phyloP scores from a whole-genome alignment of 805 yeast genomes.

The Yamadazyma olivae region DNA sequence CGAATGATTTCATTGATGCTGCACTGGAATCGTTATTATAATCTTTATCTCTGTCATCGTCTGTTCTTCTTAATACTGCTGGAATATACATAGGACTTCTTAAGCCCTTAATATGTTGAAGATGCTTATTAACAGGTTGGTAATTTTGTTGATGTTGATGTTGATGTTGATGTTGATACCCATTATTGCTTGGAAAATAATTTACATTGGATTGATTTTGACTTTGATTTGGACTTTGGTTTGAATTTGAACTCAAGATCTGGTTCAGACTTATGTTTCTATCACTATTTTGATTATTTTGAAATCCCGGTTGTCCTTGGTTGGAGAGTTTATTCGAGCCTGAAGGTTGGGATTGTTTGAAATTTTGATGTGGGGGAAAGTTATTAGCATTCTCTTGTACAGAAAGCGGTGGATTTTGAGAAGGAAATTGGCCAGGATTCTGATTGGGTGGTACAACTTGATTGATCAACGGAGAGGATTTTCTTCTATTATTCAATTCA shows the following conservation, averaged over 20 bases:
- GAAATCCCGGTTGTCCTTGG: neutral
- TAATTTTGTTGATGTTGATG: neutral
- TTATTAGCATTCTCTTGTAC: neutral
- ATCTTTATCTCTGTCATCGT: constrained; percentile 5
- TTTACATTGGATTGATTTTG: neutral
- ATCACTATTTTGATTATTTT: neutral
- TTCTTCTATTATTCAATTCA: constrained; percentile 20
- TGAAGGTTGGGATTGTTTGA: neutral
- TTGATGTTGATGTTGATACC: no score
- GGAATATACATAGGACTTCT: constrained; percentile 88
- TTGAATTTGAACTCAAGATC: neutral
- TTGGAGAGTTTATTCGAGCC: neutral
- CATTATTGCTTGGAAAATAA: neutral
- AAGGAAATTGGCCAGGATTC: neutral
- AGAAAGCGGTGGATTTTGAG: constrained; percentile 4
- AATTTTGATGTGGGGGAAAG: neutral
- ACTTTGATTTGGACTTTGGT: neutral
- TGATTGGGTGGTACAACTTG: neutral
- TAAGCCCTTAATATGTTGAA: constrained; percentile 75
- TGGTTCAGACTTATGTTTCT: neutral
- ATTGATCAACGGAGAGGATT: constrained; percentile 5
- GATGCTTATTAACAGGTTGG: constrained; percentile 18
- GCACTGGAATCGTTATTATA: constrained; percentile 11
- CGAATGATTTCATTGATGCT: constrained; percentile 29
- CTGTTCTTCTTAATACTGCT: constrained; percentile 66